Evolutionary conservation across 2,329 filamentous ascomycete genomes (phyloP).

Genomic region (Elsinoe necatrix): DNA sequence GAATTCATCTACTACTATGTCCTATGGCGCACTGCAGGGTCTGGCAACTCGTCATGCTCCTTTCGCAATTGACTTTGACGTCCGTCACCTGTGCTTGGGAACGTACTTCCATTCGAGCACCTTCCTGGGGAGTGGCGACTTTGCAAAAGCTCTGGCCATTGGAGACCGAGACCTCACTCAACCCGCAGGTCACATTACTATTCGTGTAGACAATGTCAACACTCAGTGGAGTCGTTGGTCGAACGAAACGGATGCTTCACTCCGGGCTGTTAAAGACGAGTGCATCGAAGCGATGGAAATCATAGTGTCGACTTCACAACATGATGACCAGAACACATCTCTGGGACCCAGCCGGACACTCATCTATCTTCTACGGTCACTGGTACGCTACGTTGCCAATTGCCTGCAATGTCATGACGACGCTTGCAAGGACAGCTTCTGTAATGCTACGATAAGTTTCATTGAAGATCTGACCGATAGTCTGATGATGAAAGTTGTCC

Average conservation of each 20-base stretch:
- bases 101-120: conserved; percentile 50
- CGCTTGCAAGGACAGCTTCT: conserved; percentile 44
- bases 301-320: not conserved
- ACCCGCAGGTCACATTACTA: conserved; percentile 42
- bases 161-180: conserved; percentile 43
- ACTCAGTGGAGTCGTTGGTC: conserved; percentile 47
- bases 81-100: conserved; percentile 41
- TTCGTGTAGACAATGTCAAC: conserved; percentile 30
- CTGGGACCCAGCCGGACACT: not conserved
- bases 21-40: conserved; percentile 30
- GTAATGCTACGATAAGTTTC: conserved; percentile 35
- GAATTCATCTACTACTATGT: not conserved
- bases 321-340: conserved; percentile 11
- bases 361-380: conserved; percentile 34
- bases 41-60: conserved; percentile 41
- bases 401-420: conserved; percentile 46
- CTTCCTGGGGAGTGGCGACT: conserved; percentile 50
- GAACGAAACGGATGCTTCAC: conserved; percentile 44
- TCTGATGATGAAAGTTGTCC: not conserved
- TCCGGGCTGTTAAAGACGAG: conserved; percentile 32
- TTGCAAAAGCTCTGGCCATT: conserved; percentile 39
- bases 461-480: conserved; percentile 30
- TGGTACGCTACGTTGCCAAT: conserved; percentile 43
- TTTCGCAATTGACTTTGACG: conserved; percentile 47
- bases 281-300: conserved; percentile 24